phyloP scores from a whole-genome alignment of 139 green algal genomes.

The Zygnema circumcarinatum region DNA sequence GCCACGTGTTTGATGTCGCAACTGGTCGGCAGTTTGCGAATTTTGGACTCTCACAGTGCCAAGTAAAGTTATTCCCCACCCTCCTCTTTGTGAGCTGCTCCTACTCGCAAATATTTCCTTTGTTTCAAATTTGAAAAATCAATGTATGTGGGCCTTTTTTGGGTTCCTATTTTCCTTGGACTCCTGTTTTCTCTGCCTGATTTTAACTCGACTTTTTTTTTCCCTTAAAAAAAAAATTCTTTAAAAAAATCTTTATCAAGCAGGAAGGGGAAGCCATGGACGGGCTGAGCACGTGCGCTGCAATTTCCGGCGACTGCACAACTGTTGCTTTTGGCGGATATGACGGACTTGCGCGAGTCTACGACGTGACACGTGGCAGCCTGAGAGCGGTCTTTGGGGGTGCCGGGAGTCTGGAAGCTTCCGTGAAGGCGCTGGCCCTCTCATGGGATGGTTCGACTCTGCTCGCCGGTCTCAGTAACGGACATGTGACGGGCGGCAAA shows the following conservation, averaged over 20 bases:
- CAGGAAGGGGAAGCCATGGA: neutral
- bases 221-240: no score
- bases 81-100: no score
- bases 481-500: neutral
- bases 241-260: no score
- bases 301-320: neutral
- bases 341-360: neutral
- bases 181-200: no score
- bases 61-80: no score
- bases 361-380: neutral
- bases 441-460: neutral
- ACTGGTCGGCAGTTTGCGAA: neutral
- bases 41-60: neutral
- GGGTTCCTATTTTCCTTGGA: no score
- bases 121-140: no score
- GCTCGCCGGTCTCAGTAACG: neutral
- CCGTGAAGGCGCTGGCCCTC: neutral
- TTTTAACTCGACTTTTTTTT: no score
- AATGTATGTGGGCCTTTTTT: no score
- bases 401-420: neutral
- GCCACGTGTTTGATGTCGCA: neutral
- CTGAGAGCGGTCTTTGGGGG: neutral
- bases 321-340: neutral
- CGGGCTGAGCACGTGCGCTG: neutral
- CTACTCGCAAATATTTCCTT: no score